phyloP scores from a whole-genome alignment of 2,329 filamentous ascomycete genomes.

The Bipolaris victoriae region DNA sequence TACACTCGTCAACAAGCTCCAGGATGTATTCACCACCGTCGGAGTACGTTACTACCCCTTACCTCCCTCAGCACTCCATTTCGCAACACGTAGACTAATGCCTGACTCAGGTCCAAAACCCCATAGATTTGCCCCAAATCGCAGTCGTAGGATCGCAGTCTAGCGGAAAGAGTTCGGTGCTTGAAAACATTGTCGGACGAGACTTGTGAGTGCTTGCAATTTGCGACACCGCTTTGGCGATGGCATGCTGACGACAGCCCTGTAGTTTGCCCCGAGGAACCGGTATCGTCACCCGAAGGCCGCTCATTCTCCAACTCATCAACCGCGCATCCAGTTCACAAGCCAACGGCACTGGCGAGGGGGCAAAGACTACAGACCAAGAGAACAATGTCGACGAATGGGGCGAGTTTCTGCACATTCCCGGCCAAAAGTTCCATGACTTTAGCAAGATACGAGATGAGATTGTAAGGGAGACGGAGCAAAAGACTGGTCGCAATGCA shows the following conservation, averaged over 20 bases:
- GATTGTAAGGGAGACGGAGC: conserved; percentile 94
- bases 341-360: conserved; percentile 70
- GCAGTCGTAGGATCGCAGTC: conserved; percentile 98
- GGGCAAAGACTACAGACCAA: conserved; percentile 75
- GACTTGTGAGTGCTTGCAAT: conserved; percentile 78
- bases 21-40: conserved; percentile 98
- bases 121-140: conserved; percentile 98
- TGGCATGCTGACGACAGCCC: conserved; percentile 32
- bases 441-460: conserved; percentile 99
- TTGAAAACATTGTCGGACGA: conserved; percentile 98
- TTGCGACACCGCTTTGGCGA: conserved; percentile 10
- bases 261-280: conserved; percentile 90
- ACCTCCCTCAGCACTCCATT: conserved; percentile 3
- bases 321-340: conserved; percentile 71
- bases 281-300: conserved; percentile 94
- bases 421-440: conserved; percentile 95
- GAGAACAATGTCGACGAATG: conserved; percentile 94
- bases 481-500: conserved; percentile 93
- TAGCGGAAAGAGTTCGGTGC: conserved; percentile 97
- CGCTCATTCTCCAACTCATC: conserved; percentile 96
- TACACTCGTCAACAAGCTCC: conserved; percentile 95
- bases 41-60: conserved; percentile 64
- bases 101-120: conserved; percentile 81
- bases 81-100: conserved; percentile 37
- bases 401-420: conserved; percentile 98